These are phyloP conservation scores for Purpureocillium takamizusanense DNA, from an alignment of 2,329 filamentous ascomycete species.

Conservation along the genomic window DNA sequence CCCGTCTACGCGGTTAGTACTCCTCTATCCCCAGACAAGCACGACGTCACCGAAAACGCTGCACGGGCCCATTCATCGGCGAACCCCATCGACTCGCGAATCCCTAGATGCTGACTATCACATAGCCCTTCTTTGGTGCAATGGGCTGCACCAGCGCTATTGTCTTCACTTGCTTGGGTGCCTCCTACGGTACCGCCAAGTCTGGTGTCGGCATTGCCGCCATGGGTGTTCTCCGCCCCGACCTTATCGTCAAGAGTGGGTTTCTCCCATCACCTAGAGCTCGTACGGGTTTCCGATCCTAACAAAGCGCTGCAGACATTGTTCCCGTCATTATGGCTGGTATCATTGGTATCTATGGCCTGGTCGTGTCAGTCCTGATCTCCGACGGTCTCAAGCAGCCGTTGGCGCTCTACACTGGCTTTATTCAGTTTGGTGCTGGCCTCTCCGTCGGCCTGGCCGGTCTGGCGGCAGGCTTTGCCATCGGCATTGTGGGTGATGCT, in stretches of 20 bases:
- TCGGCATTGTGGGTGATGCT: conserved; percentile 81
- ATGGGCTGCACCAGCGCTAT: conserved; percentile 97
- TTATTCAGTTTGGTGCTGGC: conserved; percentile 80
- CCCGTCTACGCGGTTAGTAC: conserved; percentile 97
- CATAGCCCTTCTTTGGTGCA: conserved; percentile 82
- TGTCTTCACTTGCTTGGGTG: conserved; percentile 93
- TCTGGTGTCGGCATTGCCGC: conserved; percentile 97
- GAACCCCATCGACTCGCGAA: conserved; percentile 8
- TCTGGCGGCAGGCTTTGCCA: conserved; percentile 77
- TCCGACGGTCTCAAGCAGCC: conserved; percentile 69
- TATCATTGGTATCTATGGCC: conserved; percentile 99
- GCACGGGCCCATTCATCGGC: conserved; percentile 10
- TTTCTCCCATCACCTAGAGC: conserved; percentile 4
- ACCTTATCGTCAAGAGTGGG: conserved; percentile 99
- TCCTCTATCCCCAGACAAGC: conserved; percentile 14
- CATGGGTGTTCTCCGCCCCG: conserved; percentile 96
- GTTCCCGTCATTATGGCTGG: conserved; percentile 99
- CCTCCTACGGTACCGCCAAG: conserved; percentile 98
- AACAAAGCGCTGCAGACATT: conserved; percentile 59
- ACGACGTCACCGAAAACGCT: conserved; percentile 19
- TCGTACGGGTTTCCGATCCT: conserved; percentile 7
- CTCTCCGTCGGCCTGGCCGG: conserved; percentile 74
- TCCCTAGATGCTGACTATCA: conserved; percentile 22
- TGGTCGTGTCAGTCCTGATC: conserved; percentile 81
- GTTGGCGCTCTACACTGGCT: conserved; percentile 68